Conservation (phyloP, 2,329 filamentous ascomycete species). For the Alternaria sp. region DNA sequence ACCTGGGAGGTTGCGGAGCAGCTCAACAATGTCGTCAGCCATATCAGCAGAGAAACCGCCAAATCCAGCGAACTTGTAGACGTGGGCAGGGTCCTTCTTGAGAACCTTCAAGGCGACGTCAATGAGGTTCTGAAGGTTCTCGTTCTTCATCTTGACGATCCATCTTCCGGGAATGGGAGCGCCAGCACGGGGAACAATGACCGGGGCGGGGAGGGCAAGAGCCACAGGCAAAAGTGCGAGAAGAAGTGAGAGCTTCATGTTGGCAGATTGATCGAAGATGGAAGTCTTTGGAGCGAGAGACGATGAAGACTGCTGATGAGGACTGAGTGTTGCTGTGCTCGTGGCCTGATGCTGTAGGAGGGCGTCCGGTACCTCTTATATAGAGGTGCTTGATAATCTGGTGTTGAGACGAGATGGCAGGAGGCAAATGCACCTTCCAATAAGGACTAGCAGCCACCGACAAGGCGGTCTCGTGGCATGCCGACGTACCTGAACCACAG, state of each 20-base stretch:
- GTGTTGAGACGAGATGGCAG: conserved; percentile 14
- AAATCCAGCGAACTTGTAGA: conserved; percentile 49
- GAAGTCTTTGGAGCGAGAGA: conserved; percentile 21
- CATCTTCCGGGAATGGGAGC: conserved; percentile 51
- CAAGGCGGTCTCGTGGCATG: conserved; percentile 22
- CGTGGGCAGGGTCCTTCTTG: conserved; percentile 38
- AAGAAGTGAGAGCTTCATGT: conserved; percentile 49
- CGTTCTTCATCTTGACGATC: conserved; percentile 55
- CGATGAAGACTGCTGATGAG: conserved; percentile 20
- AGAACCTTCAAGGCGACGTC: conserved; percentile 36
- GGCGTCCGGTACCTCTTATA: conserved; percentile 35
- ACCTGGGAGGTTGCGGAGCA: conserved; percentile 38
- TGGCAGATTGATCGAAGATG: conserved; percentile 27
- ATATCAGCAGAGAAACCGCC: conserved; percentile 50
- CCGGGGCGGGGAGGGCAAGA: conserved; percentile 47
- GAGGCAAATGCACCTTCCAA: conserved; percentile 38
- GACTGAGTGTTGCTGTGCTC: conserved; percentile 31
- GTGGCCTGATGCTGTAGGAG: conserved; percentile 31
- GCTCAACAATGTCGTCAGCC: conserved; percentile 35
- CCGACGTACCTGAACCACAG: conserved; percentile 21
- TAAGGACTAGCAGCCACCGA: conserved; percentile 31
- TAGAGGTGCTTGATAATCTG: conserved; percentile 22
- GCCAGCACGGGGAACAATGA: conserved; percentile 48
- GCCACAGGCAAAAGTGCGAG: conserved; percentile 49
- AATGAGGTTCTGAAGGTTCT: conserved; percentile 35